A percentile compares a stretch with the other conserved stretches of the same genome.
phyloP scores from a whole-genome alignment of 2,329 filamentous ascomycete species.

The Tolypocladium ovalisporum region DNA sequence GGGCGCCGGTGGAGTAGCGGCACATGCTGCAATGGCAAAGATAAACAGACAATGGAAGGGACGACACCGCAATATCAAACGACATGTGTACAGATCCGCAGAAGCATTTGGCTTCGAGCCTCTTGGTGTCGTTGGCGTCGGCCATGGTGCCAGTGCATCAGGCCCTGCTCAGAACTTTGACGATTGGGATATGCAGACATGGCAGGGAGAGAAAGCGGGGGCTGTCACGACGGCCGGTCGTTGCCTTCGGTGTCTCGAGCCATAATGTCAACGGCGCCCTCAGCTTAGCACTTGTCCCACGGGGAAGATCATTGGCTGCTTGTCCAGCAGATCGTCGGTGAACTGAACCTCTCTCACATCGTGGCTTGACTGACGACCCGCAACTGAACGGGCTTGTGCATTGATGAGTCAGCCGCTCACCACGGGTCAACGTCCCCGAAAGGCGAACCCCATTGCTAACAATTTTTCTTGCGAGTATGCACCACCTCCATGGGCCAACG shows the following conservation, averaged over 20 bases:
- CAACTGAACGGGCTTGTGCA: background rate
- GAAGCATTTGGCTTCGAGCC: constrained; percentile 32
- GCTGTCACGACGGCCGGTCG: background rate
- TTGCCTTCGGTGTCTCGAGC: background rate
- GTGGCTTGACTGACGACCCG: background rate
- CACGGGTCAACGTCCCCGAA: background rate
- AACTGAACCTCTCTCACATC: background rate
- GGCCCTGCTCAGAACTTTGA: background rate
- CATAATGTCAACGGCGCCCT: background rate
- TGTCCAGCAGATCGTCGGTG: background rate
- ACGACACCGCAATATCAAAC: constrained; percentile 24
- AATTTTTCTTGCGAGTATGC: background rate
- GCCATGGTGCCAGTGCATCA: constrained; percentile 6
- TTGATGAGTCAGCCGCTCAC: background rate
- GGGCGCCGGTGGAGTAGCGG: constrained; percentile 28
- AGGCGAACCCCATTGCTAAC: background rate
- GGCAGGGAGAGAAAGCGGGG: background rate
- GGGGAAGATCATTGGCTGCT: background rate
- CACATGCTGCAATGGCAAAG: constrained; percentile 36
- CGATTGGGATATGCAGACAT: background rate
- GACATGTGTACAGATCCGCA: constrained; percentile 32
- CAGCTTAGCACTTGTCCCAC: background rate
- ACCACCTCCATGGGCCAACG: background rate
- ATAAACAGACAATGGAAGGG: constrained; percentile 29
- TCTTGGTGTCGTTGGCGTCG: constrained; percentile 14